Conservation (phyloP, 257 asterid genomes). For the Gentiana dahurica region DNA sequence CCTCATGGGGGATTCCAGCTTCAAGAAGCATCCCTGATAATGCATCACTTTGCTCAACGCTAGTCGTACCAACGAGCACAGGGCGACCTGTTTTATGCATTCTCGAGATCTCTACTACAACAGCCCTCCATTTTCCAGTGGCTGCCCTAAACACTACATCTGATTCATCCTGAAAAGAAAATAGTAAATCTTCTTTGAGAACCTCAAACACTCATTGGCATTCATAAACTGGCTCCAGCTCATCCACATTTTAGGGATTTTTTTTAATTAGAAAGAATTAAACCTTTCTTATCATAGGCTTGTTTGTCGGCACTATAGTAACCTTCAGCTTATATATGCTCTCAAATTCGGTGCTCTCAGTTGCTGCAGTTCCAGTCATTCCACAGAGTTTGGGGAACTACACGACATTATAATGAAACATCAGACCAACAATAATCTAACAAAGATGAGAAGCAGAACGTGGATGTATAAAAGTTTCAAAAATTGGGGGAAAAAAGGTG, state of each 20-base stretch:
- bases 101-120: slow-evolving; percentile 93
- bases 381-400: slow-evolving; percentile 99
- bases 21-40: slow-evolving; percentile 77
- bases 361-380: slow-evolving; percentile 99
- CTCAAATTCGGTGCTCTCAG: slow-evolving; percentile 94
- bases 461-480: slow-evolving; percentile 4
- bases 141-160: slow-evolving; percentile 92
- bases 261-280: not conserved
- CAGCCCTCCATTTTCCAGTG: slow-evolving; percentile 94
- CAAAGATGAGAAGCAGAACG: slow-evolving; percentile 5
- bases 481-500: slow-evolving; percentile 11
- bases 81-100: slow-evolving; percentile 97
- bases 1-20: slow-evolving; percentile 91
- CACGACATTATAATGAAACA: slow-evolving; percentile 18
- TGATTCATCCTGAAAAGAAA: slow-evolving; percentile 68
- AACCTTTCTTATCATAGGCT: slow-evolving; percentile 97
- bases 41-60: slow-evolving; percentile 98
- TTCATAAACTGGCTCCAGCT: too few relatives aligned
- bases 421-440: not conserved
- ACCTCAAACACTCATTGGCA: not conserved
- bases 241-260: too few relatives aligned
- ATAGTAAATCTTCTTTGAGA: not conserved
- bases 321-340: slow-evolving; percentile 99
- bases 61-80: slow-evolving; percentile 95
- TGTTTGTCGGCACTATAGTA: slow-evolving; percentile 95